Evolutionary conservation across 305 asterid genomes (phyloP).

Genomic region (Fraxinus floribunda): DNA sequence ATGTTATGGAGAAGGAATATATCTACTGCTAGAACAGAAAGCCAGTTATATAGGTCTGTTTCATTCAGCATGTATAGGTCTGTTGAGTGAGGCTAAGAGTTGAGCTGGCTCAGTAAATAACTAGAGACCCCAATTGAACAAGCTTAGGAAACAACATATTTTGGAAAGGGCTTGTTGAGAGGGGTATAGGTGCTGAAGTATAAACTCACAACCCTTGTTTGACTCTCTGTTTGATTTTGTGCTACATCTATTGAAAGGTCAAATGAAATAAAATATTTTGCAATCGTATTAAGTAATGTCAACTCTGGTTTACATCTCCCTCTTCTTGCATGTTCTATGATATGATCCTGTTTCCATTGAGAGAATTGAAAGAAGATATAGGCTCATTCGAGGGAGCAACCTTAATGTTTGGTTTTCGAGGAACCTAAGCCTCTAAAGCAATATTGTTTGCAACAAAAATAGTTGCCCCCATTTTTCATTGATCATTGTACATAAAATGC

Average conservation of each 20-base stretch:
- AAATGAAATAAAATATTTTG: not conserved
- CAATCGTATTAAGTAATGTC: not conserved
- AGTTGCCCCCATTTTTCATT: not conserved
- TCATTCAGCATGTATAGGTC: not conserved
- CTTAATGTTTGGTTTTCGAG: not conserved
- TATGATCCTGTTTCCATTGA: not conserved
- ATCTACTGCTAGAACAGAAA: not conserved
- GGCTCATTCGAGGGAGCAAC: not conserved
- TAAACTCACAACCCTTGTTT: not conserved
- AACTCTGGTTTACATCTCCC: not conserved
- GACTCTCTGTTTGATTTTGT: not conserved
- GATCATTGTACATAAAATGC: not conserved
- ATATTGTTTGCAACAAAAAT: not conserved
- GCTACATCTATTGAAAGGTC: not conserved
- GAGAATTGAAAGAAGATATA: not conserved
- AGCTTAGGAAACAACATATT: not conserved
- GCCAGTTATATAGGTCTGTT: not conserved
- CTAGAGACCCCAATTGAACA: not conserved
- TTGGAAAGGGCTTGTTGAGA: not conserved
- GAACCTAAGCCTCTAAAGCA: not conserved
- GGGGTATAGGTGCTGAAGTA: not conserved
- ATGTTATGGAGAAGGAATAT: not conserved
- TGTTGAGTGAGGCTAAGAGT: not conserved
- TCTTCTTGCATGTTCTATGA: not conserved
- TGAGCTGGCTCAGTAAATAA: not conserved